Evolutionary conservation across 805 yeast species (phyloP), one percentile per base, ranked within the genome.

Genomic region (Spathaspora sp.): DNA sequence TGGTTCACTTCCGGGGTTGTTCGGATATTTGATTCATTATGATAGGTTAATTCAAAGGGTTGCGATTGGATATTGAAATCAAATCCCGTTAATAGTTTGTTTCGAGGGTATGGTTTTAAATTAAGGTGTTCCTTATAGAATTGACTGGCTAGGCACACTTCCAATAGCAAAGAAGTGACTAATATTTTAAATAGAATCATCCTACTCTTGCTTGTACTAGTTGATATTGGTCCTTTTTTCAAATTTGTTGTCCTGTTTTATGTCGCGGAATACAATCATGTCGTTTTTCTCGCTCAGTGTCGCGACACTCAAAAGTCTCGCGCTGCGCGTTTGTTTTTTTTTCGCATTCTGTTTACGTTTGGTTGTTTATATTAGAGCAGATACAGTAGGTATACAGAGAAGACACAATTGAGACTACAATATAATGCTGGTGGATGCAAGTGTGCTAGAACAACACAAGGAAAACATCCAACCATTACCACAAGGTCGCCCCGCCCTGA

Each of bases 101-200:
- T 87, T 46, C 84, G 77, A n/a, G 92, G 83, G 48, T 92, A 75
- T 1, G 97, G 96, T 54, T 71, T 80, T 31, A 93, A 62, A 20
- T 73, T 68, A 39, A 92, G 75, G 12, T 68, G 59, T 69, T 92
- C 98, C 17, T 72, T 63, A 63, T 83, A 90, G 46, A 40, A 49
- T 49, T 53, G 50, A 17, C 51, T 48, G n/a, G 61, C 59, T 4
- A 51, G 29, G 3, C 38, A 50, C 5, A 46, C 16, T 35, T 35
- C 16, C 17, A 35, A 14, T n/a, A 35, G 17, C 16, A n/a, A 12
- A 3, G 40, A 12, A 35, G 14, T 7, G 11, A 35, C 9, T n/a
- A 35, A 16, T 3, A 3, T 16, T 14, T 11, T 35, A 11, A 35
- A 16, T 10, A 35, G 3, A n/a, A 35, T 7, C 40, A 35, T 35